Evolutionary conservation across 202 grass and related monocot genomes (phyloP), one percentile per base, ranked within the genome.

Genomic region (Saccharum hybrid): DNA sequence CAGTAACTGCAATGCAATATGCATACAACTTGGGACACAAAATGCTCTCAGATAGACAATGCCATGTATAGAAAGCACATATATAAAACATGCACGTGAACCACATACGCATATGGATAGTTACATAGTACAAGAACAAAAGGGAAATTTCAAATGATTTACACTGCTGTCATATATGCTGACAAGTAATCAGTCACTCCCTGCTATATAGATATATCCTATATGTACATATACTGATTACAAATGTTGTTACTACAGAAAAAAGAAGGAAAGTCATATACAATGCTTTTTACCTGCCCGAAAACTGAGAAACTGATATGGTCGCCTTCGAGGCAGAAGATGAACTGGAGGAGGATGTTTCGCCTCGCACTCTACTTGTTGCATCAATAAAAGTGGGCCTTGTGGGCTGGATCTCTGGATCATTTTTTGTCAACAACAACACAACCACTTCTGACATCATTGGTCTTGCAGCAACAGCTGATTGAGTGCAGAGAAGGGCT

Each of bases 401-500:
- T 42, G 89, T 90, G 22, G 89, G 91, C 56, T 91, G 82, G 21
- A 89, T 18, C 26, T 79, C 41, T 68, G 71, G 74, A 49, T 69
- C 30, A 33, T 80, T 88, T 90, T 75, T 86, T 21, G 85, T 87
- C 68, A 94, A 63, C 63, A 97, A 68, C 82, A 94, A 74, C 31
- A 91, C 76, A 36, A 94, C 74, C 30, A 91, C 88, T 51, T 92
- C 89, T 68, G 91, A 92, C 94, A 97, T 92, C 21, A 90, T 92
- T 45, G 87, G 91, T 41, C 91, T 88, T 72, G 91, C 90, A 49
- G 89, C 66, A 71, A 92, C 91, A 4, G 85, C 84, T 41, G 89
- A 90, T 67, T 97, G 94, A 68, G 94, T 90, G 91, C 94, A 97
- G 68, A 97, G 86, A 67, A 94, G 87, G 31, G 94, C 94, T 64